Percentiles rank a stretch among this genome's conserved stretches.
Conservation (phyloP, 2,329 filamentous ascomycete genomes). For the Purpureocillium lavendulum region DNA sequence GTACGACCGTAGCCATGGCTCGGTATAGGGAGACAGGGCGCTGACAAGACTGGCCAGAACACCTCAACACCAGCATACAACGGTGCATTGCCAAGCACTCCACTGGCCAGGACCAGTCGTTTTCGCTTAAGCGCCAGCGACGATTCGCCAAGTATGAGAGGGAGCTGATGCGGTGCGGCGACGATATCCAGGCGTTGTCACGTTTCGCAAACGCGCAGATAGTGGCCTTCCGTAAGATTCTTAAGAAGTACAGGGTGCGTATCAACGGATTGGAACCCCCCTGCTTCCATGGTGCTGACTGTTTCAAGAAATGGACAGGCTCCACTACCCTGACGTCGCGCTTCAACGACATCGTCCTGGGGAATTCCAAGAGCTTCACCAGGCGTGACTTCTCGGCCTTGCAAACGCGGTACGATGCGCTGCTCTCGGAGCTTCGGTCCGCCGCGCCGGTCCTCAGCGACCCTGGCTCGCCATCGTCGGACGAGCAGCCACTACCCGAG, state of each 20-base stretch:
- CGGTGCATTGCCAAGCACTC: constrained; percentile 37
- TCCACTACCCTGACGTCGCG: constrained; percentile 55
- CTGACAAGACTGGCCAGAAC: constrained; percentile 27
- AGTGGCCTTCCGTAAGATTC: constrained; percentile 70
- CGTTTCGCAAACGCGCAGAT: constrained; percentile 68
- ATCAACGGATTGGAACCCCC: too few relatives aligned
- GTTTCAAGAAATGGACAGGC: constrained; percentile 66
- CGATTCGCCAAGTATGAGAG: constrained; percentile 46
- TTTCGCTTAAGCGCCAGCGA: constrained; percentile 39
- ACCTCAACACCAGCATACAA: constrained; percentile 39
- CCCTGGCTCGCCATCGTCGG: constrained; percentile 28
- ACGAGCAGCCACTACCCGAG: constrained; percentile 12
- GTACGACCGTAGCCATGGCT: constrained; percentile 30
- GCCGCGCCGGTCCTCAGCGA: constrained; percentile 32
- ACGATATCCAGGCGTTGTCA: constrained; percentile 62
- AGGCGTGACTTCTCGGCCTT: constrained; percentile 53
- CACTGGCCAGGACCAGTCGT: constrained; percentile 18
- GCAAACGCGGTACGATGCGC: constrained; percentile 39
- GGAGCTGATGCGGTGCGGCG: constrained; percentile 49
- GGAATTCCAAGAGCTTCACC: constrained; percentile 63
- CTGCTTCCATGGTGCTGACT: background rate
- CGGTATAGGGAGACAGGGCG: background rate
- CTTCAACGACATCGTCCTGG: constrained; percentile 59
- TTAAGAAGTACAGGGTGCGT: constrained; percentile 72
- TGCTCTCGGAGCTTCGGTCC: constrained; percentile 37